phyloP scores from a whole-genome alignment of 1,139 yeast species.

The Geotrichum australiense region DNA sequence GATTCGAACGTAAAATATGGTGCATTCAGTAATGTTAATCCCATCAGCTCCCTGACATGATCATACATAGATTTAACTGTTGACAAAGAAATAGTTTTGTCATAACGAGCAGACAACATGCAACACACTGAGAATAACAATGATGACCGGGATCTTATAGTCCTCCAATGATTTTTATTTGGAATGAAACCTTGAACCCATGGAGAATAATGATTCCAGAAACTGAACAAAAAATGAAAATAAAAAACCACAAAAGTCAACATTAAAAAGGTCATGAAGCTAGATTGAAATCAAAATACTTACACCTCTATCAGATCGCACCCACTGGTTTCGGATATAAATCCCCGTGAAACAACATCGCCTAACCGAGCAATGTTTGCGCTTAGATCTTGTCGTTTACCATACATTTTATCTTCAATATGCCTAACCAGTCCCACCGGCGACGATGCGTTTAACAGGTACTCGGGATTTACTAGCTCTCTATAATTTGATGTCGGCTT shows the following conservation, averaged over 20 bases:
- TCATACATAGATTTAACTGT: constrained; percentile 15
- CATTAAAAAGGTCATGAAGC: too few relatives aligned
- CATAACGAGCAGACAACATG: constrained; percentile 14
- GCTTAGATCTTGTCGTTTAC: constrained; percentile 12
- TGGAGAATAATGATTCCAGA: constrained; percentile 17
- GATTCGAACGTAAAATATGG: constrained; percentile 15
- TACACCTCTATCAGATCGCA: constrained; percentile 10
- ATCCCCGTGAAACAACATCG: constrained; percentile 16
- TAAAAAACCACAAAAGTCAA: too few relatives aligned
- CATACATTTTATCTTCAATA: constrained; percentile 12
- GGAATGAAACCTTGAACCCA: constrained; percentile 15
- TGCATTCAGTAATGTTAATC: constrained; percentile 14
- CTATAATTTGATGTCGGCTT: constrained; percentile 9
- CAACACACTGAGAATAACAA: constrained; percentile 14
- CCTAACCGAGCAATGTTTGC: constrained; percentile 11
- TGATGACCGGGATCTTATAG: constrained; percentile 9
- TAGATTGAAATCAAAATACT: too few relatives aligned
- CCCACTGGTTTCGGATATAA: constrained; percentile 10
- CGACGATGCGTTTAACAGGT: constrained; percentile 12
- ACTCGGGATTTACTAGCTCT: constrained; percentile 14
- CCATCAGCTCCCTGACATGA: constrained; percentile 13
- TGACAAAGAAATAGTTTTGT: constrained; percentile 7
- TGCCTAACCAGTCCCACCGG: constrained; percentile 16
- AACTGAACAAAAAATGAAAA: not conserved
- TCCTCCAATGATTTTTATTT: constrained; percentile 10